Conservation (phyloP, 768 basidiomycete species). For the Tylopilus plumbeoviolaceoides region DNA sequence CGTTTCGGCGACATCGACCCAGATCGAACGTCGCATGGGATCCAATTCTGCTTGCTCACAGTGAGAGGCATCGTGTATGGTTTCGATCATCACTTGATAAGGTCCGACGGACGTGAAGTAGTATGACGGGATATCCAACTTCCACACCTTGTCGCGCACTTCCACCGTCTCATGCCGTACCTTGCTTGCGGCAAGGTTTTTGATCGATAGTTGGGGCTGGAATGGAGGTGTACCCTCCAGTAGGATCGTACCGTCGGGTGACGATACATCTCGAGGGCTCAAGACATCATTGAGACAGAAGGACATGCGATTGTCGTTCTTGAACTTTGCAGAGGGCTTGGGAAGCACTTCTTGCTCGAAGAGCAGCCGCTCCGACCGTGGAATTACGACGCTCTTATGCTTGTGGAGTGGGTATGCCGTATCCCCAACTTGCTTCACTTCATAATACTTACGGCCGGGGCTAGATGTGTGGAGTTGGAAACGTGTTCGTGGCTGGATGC, state of each 20-base stretch:
- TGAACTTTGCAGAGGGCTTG: slow-evolving; percentile 80
- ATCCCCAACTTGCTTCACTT: slow-evolving; percentile 87
- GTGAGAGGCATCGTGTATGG: slow-evolving; percentile 72
- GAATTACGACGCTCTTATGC: slow-evolving; percentile 58
- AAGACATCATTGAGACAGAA: slow-evolving; percentile 76
- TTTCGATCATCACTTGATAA: slow-evolving; percentile 75
- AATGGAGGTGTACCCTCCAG: slow-evolving; percentile 89
- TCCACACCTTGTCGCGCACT: slow-evolving; percentile 57
- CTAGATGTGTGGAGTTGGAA: slow-evolving; percentile 78
- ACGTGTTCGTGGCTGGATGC: slow-evolving; percentile 74
- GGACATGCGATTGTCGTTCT: slow-evolving; percentile 56
- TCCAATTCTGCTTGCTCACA: slow-evolving; percentile 75
- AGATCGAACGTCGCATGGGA: slow-evolving; percentile 56
- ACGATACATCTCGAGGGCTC: slow-evolving; percentile 46
- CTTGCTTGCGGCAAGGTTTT: slow-evolving; percentile 70
- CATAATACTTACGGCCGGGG: slow-evolving; percentile 82
- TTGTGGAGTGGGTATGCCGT: slow-evolving; percentile 75
- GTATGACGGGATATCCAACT: slow-evolving; percentile 64
- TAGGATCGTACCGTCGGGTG: slow-evolving; percentile 51
- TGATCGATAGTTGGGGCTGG: slow-evolving; percentile 67
- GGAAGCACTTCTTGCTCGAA: slow-evolving; percentile 84
- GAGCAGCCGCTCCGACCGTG: slow-evolving; percentile 61
- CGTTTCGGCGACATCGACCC: slow-evolving; percentile 95
- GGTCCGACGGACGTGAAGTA: slow-evolving; percentile 75
- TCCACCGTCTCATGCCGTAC: slow-evolving; percentile 55